Evolutionary conservation across 2,329 filamentous ascomycete genomes (phyloP).

Genomic region (Penicillium sp.): DNA sequence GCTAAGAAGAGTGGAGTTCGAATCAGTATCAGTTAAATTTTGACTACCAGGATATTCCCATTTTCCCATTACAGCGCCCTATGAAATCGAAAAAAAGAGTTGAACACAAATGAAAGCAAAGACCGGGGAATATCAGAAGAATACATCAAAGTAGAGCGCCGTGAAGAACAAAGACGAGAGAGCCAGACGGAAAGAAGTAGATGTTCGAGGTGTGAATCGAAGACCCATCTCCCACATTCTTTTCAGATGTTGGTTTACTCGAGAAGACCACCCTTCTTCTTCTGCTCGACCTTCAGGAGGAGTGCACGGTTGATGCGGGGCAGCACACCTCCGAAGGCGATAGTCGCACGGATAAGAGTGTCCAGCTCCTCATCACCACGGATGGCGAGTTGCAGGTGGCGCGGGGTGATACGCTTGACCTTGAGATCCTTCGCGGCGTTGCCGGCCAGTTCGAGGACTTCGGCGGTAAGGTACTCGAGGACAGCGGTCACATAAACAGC

Average conservation of each 20-base stretch:
- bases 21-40: slow-evolving; percentile 27
- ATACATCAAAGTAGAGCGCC: slow-evolving; percentile 30
- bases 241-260: slow-evolving; percentile 6
- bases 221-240: slow-evolving; percentile 3
- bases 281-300: slow-evolving; percentile 93
- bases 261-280: slow-evolving; percentile 70
- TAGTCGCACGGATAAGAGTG: slow-evolving; percentile 94
- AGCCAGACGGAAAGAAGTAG: not conserved
- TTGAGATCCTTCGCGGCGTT: slow-evolving; percentile 99
- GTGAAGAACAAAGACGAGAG: slow-evolving; percentile 19
- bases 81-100: slow-evolving; percentile 25
- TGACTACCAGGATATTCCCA: slow-evolving; percentile 37
- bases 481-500: slow-evolving; percentile 98
- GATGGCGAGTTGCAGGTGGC: slow-evolving; percentile 96
- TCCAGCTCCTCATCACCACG: slow-evolving; percentile 98
- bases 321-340: slow-evolving; percentile 96
- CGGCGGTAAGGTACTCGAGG: slow-evolving; percentile 94
- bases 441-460: slow-evolving; percentile 96
- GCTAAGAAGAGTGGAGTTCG: slow-evolving; percentile 6
- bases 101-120: slow-evolving; percentile 19
- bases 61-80: slow-evolving; percentile 46
- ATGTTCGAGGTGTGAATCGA: slow-evolving; percentile 1
- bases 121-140: slow-evolving; percentile 28
- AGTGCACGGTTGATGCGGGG: slow-evolving; percentile 98
- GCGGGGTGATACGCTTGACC: slow-evolving; percentile 98